Evolutionary conservation across 2,329 filamentous ascomycete genomes (phyloP).

Genomic region (Alternaria burnsii): DNA sequence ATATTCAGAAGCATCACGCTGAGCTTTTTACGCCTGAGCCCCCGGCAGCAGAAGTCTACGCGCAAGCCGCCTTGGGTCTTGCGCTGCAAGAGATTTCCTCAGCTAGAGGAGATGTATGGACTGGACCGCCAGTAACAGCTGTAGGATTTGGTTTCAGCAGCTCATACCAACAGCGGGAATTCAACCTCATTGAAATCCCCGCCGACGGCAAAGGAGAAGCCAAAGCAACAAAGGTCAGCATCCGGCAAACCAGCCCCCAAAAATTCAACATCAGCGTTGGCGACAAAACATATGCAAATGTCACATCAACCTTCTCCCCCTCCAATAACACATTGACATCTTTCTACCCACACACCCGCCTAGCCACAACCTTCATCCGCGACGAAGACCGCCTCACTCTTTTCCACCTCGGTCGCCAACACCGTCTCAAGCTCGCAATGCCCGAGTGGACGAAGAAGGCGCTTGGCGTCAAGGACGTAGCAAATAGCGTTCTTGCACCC

Average conservation of each 20-base stretch:
- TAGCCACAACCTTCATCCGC: conserved; percentile 79
- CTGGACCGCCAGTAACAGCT: conserved; percentile 40
- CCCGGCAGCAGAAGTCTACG: conserved; percentile 76
- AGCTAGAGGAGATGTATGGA: conserved; percentile 53
- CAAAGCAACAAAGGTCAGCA: conserved; percentile 55
- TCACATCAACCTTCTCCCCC: conserved; percentile 59
- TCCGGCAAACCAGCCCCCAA: conserved; percentile 61
- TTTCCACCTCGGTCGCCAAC: conserved; percentile 74
- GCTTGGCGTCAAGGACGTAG: conserved; percentile 79
- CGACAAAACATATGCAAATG: conserved; percentile 49
- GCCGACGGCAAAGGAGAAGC: conserved; percentile 54
- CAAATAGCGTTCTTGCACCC: conserved; percentile 85
- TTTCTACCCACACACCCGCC: conserved; percentile 82
- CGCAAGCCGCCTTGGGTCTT: conserved; percentile 85
- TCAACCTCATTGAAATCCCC: conserved; percentile 62
- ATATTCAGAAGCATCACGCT: conserved; percentile 86
- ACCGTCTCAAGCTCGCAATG: conserved; percentile 62
- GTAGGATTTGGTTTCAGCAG: conserved; percentile 63
- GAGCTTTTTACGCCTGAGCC: conserved; percentile 75
- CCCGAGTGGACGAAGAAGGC: conserved; percentile 89
- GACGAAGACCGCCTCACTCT: conserved; percentile 72
- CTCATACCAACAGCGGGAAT: conserved; percentile 69
- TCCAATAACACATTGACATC: conserved; percentile 66
- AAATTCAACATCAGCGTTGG: conserved; percentile 62
- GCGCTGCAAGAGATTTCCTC: conserved; percentile 57